These are phyloP conservation scores for Globisporangium nunn DNA, from an alignment of 352 stramenopile species.

Conservation along the genomic window DNA sequence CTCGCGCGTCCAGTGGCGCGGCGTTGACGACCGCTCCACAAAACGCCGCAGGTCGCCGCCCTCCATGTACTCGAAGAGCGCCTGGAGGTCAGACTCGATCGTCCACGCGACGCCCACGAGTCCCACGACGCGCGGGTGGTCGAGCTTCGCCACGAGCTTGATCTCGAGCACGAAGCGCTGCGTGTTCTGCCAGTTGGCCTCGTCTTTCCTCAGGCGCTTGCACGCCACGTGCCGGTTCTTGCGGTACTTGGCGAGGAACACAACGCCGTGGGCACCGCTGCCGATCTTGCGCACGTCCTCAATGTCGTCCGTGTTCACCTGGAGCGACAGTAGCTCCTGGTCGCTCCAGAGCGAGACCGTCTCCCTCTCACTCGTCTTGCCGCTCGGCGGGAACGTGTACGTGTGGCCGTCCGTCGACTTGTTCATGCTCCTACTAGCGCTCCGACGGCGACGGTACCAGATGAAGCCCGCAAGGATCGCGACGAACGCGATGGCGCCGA, in stretches of 20 bases:
- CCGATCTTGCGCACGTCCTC: constrained; percentile 31
- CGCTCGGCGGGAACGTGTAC: constrained; percentile 5
- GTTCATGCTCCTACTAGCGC: no score
- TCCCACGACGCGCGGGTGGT: no score
- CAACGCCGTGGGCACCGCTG: constrained; percentile 25
- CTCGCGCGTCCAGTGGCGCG: no score
- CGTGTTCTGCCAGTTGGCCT: constrained; percentile 31
- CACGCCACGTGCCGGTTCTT: constrained; percentile 27
- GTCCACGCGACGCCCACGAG: no score
- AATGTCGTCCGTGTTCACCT: constrained; percentile 42
- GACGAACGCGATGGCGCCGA: constrained; percentile 31
- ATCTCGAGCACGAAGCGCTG: no score
- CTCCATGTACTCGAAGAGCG: constrained; percentile 63
- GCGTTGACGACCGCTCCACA: no score
- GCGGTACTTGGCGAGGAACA: constrained; percentile 42
- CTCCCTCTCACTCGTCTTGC: constrained; percentile 3
- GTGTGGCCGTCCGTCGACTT: constrained; percentile 5
- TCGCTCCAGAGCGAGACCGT: constrained; percentile 36
- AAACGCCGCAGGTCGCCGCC: constrained; percentile 48
- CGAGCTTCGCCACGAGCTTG: constrained; percentile 49
- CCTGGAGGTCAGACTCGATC: constrained; percentile 42
- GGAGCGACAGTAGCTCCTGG: constrained; percentile 38
- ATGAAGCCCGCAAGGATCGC: constrained; percentile 18
- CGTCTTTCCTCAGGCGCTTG: constrained; percentile 39
- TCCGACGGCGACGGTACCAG: constrained; percentile 17